Evolutionary conservation across 371 early-diverging fungal species (phyloP).

Genomic region (Conidiobolus incongruus): DNA sequence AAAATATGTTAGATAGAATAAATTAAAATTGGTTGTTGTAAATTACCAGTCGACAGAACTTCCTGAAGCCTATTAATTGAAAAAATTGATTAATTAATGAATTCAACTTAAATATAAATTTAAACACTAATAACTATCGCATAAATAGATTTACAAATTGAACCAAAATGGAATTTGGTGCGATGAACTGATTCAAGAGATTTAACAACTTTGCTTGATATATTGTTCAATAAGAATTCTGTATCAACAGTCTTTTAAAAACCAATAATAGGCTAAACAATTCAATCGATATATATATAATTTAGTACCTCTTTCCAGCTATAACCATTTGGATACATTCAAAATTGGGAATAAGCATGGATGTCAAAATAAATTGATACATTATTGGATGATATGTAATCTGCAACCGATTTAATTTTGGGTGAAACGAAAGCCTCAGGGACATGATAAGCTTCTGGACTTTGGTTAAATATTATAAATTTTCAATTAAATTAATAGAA

Average conservation of each 20-base stretch:
- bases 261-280: neutral
- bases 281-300: neutral
- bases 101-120: too few species aligned
- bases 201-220: too few species aligned
- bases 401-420: slow-evolving; percentile 16
- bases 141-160: slow-evolving; percentile 20
- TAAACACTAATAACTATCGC: too few species aligned
- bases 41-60: slow-evolving; percentile 17
- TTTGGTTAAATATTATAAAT: too few species aligned
- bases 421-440: slow-evolving; percentile 11
- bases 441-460: slow-evolving; percentile 16
- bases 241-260: too few species aligned
- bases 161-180: neutral
- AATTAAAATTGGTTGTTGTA: too few species aligned
- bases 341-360: slow-evolving; percentile 26
- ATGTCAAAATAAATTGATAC: slow-evolving; percentile 21
- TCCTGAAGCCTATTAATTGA: slow-evolving; percentile 18
- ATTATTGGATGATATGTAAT: slow-evolving; percentile 13
- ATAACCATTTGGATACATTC: slow-evolving; percentile 17
- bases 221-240: too few species aligned
- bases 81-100: too few species aligned
- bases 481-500: too few species aligned
- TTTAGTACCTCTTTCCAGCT: neutral
- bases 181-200: too few species aligned
- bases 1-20: too few species aligned